Percentiles rank a stretch among this genome's conserved stretches.
Evolutionary conservation across 2,329 filamentous ascomycete species (phyloP).

Genomic region (Mycosphaerella sp.): DNA sequence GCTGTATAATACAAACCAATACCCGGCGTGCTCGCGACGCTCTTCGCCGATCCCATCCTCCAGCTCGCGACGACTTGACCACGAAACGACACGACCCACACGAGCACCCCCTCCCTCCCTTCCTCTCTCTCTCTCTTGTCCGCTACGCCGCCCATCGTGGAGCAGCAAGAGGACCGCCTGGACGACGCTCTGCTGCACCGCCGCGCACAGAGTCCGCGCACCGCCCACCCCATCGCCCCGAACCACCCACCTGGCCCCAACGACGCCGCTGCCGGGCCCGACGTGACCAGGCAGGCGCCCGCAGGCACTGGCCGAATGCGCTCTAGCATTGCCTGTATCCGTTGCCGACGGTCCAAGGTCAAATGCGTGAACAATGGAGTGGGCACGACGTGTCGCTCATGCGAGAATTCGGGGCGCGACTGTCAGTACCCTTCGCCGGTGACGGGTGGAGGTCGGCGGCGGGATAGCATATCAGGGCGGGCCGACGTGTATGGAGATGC

Average conservation of each 20-base stretch:
- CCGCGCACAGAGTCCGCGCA: conserved; percentile 14
- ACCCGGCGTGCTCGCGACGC: too few species aligned
- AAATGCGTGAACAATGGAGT: conserved; percentile 77
- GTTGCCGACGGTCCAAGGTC: conserved; percentile 74
- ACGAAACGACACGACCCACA: neutral
- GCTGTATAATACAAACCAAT: too few species aligned
- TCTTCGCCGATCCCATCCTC: neutral
- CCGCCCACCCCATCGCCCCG: conserved; percentile 8
- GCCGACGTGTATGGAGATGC: conserved; percentile 22
- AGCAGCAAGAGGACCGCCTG: conserved; percentile 17
- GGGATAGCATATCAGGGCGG: conserved; percentile 22
- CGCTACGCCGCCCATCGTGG: conserved; percentile 17
- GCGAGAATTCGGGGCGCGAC: conserved; percentile 62
- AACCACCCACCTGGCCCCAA: conserved; percentile 13
- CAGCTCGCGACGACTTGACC: neutral
- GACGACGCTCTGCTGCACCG: conserved; percentile 22
- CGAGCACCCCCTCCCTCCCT: neutral
- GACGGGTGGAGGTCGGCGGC: conserved; percentile 31
- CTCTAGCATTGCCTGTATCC: conserved; percentile 70
- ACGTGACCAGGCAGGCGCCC: conserved; percentile 25
- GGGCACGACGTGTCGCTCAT: conserved; percentile 65
- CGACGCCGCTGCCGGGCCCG: conserved; percentile 24
- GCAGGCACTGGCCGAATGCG: conserved; percentile 48
- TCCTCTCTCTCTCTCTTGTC: neutral
- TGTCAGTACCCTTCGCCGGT: conserved; percentile 62